These are phyloP conservation scores for Lipomyces sp. DNA, from an alignment of 805 yeast species.

Conservation along the genomic window DNA sequence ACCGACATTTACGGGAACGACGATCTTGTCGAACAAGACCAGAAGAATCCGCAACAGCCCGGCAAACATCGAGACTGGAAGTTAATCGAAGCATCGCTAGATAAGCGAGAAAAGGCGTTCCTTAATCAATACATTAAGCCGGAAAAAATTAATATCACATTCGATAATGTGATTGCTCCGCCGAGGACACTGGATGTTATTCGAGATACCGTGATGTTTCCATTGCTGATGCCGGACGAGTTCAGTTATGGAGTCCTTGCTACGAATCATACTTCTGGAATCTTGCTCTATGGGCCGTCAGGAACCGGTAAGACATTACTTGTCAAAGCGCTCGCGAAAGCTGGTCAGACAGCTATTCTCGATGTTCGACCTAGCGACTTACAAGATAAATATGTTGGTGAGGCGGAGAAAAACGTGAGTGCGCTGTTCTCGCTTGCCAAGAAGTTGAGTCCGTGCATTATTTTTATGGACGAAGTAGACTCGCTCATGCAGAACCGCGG, in stretches of 20 bases:
- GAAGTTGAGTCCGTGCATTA: constrained; percentile 97
- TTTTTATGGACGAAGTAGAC: constrained; percentile 97
- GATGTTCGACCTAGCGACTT: constrained; percentile 98
- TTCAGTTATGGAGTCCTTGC: constrained; percentile 34
- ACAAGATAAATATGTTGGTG: constrained; percentile 97
- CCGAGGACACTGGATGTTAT: constrained; percentile 28
- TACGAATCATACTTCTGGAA: constrained; percentile 72
- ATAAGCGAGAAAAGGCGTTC: constrained; percentile 27
- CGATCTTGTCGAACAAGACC: background rate
- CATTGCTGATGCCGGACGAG: constrained; percentile 33
- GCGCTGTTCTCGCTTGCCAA: constrained; percentile 97
- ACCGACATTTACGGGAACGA: background rate
- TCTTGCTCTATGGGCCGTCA: constrained; percentile 94
- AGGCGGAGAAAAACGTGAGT: constrained; percentile 91
- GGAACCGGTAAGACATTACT: constrained; percentile 96
- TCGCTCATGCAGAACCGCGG: constrained; percentile 94
- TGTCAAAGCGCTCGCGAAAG: constrained; percentile 98
- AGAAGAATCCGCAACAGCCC: background rate
- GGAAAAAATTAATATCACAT: constrained; percentile 26
- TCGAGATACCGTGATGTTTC: constrained; percentile 27
- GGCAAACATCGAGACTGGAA: background rate
- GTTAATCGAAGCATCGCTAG: constrained; percentile 19
- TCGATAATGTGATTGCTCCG: constrained; percentile 27
- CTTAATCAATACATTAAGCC: constrained; percentile 25
- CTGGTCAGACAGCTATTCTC: constrained; percentile 95